phyloP scores from a whole-genome alignment of 2,329 filamentous ascomycete species.

The Colletotrichum liriopes region DNA sequence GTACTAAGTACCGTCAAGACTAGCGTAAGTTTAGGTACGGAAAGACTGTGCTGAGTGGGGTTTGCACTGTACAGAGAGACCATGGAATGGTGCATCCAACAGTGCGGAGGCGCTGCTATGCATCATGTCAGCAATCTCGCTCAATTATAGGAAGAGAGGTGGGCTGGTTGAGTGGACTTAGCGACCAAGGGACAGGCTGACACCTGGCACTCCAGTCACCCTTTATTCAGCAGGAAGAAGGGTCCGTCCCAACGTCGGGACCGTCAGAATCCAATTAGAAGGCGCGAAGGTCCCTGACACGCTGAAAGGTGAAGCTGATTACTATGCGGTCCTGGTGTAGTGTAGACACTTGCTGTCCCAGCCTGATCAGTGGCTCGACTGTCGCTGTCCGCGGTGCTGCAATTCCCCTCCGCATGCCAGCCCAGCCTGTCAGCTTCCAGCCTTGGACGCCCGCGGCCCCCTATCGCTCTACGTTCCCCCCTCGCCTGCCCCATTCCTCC shows the following conservation, averaged over 20 bases:
- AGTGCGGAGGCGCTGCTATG: neutral
- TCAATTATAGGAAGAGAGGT: neutral
- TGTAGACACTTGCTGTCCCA: constrained; percentile 1
- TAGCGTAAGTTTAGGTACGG: too few species aligned
- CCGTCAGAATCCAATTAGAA: neutral
- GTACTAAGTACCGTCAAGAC: neutral
- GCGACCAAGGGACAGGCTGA: neutral
- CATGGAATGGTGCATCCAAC: neutral
- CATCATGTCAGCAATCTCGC: constrained; percentile 3
- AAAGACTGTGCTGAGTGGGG: too few species aligned
- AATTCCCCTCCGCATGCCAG: constrained; percentile 6
- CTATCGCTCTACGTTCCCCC: constrained; percentile 39
- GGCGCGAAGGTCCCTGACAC: neutral
- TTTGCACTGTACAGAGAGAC: neutral
- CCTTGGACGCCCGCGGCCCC: constrained; percentile 31
- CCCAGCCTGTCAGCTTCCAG: constrained; percentile 37
- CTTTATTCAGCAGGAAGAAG: constrained; percentile 3
- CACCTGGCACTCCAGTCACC: constrained; percentile 10
- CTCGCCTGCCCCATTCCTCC: constrained; percentile 40
- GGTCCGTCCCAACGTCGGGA: constrained; percentile 5
- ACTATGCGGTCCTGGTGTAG: neutral
- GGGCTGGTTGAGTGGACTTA: neutral
- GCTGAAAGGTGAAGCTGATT: neutral
- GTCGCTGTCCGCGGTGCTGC: neutral
- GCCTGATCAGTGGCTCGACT: neutral